Conservation (phyloP, 371 early-diverging fungal genomes). For the Mucor irregularis region DNA sequence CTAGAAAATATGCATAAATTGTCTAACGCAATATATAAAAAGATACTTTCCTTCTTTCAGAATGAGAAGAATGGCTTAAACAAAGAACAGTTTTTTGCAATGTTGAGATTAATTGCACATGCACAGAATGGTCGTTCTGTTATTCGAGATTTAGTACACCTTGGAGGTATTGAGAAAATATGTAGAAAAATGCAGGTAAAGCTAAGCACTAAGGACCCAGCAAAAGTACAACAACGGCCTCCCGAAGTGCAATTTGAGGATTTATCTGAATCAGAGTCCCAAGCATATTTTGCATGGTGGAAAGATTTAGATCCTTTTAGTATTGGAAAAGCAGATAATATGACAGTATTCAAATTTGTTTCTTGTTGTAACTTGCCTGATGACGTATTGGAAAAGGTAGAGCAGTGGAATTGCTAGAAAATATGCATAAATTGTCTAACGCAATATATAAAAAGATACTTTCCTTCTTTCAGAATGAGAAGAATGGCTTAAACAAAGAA, state of each 20-base stretch:
- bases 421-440: too few relatives aligned
- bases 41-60: constrained; percentile 36
- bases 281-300: constrained; percentile 45
- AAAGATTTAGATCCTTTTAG: constrained; percentile 43
- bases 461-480: constrained; percentile 28
- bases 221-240: too few relatives aligned
- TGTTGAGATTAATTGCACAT: constrained; percentile 45
- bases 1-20: too few relatives aligned
- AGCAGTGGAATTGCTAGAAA: too few relatives aligned
- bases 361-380: constrained; percentile 29
- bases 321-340: constrained; percentile 28
- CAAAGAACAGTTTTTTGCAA: constrained; percentile 39
- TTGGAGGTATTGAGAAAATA: too few relatives aligned
- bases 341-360: constrained; percentile 30
- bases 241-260: constrained; percentile 38
- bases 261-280: constrained; percentile 66
- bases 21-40: too few relatives aligned
- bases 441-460: too few relatives aligned
- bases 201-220: not conserved
- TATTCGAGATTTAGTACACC: constrained; percentile 29
- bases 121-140: constrained; percentile 40
- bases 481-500: constrained; percentile 25
- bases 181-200: not conserved
- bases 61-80: constrained; percentile 28
- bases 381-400: constrained; percentile 34